Evolutionary conservation across 1,284 basidiomycete species (phyloP).

Genomic region (Athelia sp.): DNA sequence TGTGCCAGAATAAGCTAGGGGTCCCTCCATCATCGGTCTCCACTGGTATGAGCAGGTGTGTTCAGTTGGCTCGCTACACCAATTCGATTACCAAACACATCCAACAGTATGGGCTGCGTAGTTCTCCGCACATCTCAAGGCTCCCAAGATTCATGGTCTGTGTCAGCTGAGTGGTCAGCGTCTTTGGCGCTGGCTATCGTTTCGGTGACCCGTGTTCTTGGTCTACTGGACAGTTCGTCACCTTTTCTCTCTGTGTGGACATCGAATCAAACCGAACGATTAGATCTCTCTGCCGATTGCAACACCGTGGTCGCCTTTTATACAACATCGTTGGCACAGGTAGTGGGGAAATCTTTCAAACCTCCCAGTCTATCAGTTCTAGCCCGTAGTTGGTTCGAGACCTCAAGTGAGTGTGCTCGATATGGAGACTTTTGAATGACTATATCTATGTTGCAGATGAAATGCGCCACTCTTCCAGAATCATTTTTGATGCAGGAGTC

Average conservation of each 20-base stretch:
- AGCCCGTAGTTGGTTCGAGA: slow-evolving; percentile 71
- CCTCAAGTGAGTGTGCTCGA: slow-evolving; percentile 49
- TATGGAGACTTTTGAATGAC: neutral
- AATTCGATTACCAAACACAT: neutral
- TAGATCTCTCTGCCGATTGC: slow-evolving; percentile 63
- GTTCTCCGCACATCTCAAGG: slow-evolving; percentile 37
- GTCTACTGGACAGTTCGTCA: slow-evolving; percentile 61
- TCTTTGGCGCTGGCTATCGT: slow-evolving; percentile 63
- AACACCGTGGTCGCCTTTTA: slow-evolving; percentile 77
- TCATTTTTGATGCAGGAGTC: slow-evolving; percentile 73
- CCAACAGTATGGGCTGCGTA: slow-evolving; percentile 28
- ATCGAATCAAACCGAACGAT: neutral
- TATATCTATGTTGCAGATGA: slow-evolving; percentile 48
- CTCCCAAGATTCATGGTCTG: slow-evolving; percentile 52
- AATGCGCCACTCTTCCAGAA: slow-evolving; percentile 67
- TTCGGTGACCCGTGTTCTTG: slow-evolving; percentile 63
- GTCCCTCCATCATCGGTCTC: slow-evolving; percentile 28
- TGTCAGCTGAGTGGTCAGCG: slow-evolving; percentile 69
- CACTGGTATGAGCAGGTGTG: slow-evolving; percentile 48
- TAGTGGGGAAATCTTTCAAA: slow-evolving; percentile 54
- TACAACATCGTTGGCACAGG: slow-evolving; percentile 57
- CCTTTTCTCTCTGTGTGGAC: slow-evolving; percentile 1
- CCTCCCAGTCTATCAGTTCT: slow-evolving; percentile 70
- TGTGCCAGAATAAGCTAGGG: slow-evolving; percentile 50
- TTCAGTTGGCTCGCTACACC: neutral